Percentiles rank a stretch among this genome's conserved stretches.
phyloP scores from a whole-genome alignment of 2,329 filamentous ascomycete genomes.

The Hypoxylon sp. region DNA sequence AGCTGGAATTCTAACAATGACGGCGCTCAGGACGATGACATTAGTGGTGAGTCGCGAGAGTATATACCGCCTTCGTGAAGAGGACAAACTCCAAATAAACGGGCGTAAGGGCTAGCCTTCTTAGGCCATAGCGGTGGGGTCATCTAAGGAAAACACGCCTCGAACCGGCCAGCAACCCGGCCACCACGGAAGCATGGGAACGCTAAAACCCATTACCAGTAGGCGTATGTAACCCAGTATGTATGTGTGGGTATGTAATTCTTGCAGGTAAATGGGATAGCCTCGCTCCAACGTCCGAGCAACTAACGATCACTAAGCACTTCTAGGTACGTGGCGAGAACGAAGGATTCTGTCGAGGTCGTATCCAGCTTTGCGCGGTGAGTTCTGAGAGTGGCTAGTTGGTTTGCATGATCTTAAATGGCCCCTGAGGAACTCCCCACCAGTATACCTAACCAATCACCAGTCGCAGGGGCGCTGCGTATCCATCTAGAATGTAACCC shows the following conservation, averaged over 20 bases:
- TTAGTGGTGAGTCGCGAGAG: neutral
- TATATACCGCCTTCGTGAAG: neutral
- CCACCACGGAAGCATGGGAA: neutral
- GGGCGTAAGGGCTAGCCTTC: constrained; percentile 9
- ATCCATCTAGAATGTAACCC: neutral
- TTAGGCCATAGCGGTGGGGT: constrained; percentile 18
- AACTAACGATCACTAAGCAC: neutral
- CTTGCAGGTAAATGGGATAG: neutral
- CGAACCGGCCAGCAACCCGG: neutral
- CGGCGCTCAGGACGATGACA: neutral
- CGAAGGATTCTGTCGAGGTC: neutral
- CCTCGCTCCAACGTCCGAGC: neutral
- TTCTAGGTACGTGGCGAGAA: neutral
- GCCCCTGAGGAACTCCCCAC: neutral
- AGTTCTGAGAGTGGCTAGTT: neutral
- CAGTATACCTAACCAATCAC: neutral
- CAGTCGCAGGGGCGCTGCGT: neutral
- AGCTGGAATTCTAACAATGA: neutral
- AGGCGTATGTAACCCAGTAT: neutral
- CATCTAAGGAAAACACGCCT: neutral
- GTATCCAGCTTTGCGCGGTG: neutral
- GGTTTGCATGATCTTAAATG: neutral
- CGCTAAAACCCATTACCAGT: neutral
- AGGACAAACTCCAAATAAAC: constrained; percentile 1
- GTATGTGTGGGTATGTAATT: neutral